Evolutionary conservation across 345 rosid genomes (phyloP), one percentile per base, ranked within the genome.

Genomic region (Lepidium africanum): DNA sequence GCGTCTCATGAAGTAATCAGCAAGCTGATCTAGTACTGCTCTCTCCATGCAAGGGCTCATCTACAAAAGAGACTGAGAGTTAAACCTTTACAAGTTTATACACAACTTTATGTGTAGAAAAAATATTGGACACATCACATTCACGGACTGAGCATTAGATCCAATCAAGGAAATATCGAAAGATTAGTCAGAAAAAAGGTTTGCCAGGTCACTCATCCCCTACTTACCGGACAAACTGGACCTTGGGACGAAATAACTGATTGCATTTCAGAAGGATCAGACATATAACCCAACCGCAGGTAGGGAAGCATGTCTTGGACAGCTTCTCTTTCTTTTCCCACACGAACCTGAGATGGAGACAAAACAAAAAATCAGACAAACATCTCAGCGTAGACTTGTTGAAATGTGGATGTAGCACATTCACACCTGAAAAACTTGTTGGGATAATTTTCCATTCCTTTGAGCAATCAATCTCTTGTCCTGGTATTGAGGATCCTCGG

Each of bases 401-500:
- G 51, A 33, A 49, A 33, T 23, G 35, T 49, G 10, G 5, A 49
- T n/a, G 38, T 51, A 43, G 38, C 27, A 48, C 3, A 10, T 27
- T 32, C 83, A 55, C 82, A 90, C 98, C 56, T 82, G 81, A 71
- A 93, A 93, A 65, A 47, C 80, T 75, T 93, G 98, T 16, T 78
- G 77, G 19, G 98, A 86, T 40, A 93, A 70, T 70, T 83, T 93
- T 41, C 92, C 94, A 57, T 90, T 93, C 80, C 94, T 88, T 86
- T 93, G 98, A 78, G 96, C 98, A 78, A 86, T 92, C 84, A 93
- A 60, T 80, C 98, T 83, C 80, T 93, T 93, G 65, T 93, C 91
- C 83, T 90, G 98, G 75, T 93, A 93, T 59, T 87, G 97, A 79
- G 98, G 97, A 79, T 93, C 98, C 65, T 88, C 97, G 0, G 97